Evolutionary conservation across 2,329 filamentous ascomycete genomes (phyloP), one percentile per base, ranked within the genome.

Genomic region (Clarireedia monteithiana): DNA sequence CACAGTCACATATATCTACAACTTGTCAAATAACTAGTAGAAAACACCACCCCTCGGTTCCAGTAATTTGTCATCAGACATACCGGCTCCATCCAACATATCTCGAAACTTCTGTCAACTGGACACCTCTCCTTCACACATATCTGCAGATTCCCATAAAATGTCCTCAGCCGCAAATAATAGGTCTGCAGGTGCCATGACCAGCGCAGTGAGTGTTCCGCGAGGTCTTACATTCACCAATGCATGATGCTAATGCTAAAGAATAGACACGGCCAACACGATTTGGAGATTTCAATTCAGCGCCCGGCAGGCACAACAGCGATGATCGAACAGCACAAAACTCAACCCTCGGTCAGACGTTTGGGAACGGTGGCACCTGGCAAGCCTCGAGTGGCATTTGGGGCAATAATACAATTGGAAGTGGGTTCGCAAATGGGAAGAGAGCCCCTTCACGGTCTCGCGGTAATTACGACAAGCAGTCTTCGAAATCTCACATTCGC

Each of bases 301-400:
- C 63, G 45, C 38, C 63, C 45, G 60, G 60, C 52, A 60, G 64
- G 49, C 62, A 65, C 34, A 68, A 64, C 48, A 64, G 59, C 57
- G 67, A 68, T 24, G 66, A 65, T 7, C 57, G 71, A 56, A 64
- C 68, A 46, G 64, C 71, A 26, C 73, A 75, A 63, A 67, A 61
- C 47, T 66, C 70, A 26, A 67, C 67, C 51, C 70, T 76, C 57
- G 69, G 70, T 6, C 71, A 72, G 54, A 68, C 72, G n/a, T 77
- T 77, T 64, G 71, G 72, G 17, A 69, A 68, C 60, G 70, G 69
- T 44, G 74, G 72, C 12, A 55, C 62, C 27, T 70, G 67, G 68
- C 65, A 69, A 55, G 55, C 66, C 30, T 66, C 71, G 36, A 72
- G 70, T 62, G 75, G 72, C 34, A 79, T 83, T 44, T 83, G 81